Evolutionary conservation across 2,329 filamentous ascomycete species (phyloP), one percentile per base, ranked within the genome.

Genomic region (Verticillium klebahnii): DNA sequence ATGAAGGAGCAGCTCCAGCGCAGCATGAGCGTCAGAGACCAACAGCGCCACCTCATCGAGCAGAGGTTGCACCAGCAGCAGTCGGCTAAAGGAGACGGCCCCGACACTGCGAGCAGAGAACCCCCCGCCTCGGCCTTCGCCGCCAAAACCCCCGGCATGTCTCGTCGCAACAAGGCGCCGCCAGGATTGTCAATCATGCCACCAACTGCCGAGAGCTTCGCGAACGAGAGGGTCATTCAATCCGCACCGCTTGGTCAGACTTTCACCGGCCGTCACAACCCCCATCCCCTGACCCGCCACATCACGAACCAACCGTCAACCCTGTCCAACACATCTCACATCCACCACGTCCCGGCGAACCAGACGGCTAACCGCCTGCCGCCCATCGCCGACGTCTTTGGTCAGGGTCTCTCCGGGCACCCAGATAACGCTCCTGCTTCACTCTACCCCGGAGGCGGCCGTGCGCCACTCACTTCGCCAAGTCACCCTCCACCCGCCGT

Each of bases 1-100:
- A 96, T 97, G 92, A 89, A 95, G 72, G 92, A 97, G 76, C 93
- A 98, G 75, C 80, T 99, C 60, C 93, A 98, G 77, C 88, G 94
- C 68, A 98, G 95, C 76, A 87, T 97, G 76, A 93, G 91, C 56
- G 93, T 99, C 34, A 85, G 93, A 66, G 94, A 99, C 68, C 92
- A 97, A 73, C 95, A 99, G 76, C 85, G 94, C 67, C 91, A 92
- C 67, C 94, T 99, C 68, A 99, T 99, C 69, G 95, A 98, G 77
- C 89, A 92, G 39, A 87, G 95, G 71, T 79, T 94, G 68, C 58
- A 59, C 14, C 93, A 97, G 70, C 93, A 94, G 76, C 91, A 93
- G 58, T 91, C 89, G 23, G 94, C 94, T 69, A 88, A 88, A 73
- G 89, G 89, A 54, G 89, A 92, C 63, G 87, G 86, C 17, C 83